A percentile compares a stretch with the other conserved stretches of the same genome.
These are phyloP conservation scores for Tagetes erecta DNA, from an alignment of 129 eudicot genomes.

Conservation along the genomic window DNA sequence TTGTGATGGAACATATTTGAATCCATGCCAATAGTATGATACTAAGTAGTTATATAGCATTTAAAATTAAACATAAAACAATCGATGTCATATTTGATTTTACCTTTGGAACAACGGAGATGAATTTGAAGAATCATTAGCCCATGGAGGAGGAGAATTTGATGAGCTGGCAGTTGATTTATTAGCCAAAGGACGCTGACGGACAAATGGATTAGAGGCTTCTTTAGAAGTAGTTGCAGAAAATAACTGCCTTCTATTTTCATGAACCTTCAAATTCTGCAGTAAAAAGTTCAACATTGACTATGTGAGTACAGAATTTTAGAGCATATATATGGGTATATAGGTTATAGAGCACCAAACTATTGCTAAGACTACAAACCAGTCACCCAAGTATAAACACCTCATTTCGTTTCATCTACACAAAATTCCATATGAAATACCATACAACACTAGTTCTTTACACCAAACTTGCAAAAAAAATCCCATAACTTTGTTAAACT, in stretches of 20 bases:
- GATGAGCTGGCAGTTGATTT: constrained; percentile 53
- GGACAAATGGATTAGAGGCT: too few species aligned
- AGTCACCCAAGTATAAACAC: neutral
- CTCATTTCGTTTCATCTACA: neutral
- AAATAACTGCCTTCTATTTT: too few species aligned
- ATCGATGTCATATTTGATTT: constrained; percentile 3
- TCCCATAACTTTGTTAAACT: neutral
- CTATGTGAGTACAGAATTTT: too few species aligned
- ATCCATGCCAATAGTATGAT: neutral
- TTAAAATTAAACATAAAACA: neutral
- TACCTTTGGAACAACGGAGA: constrained; percentile 76
- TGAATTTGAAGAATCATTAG: constrained; percentile 57
- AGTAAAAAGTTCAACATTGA: too few species aligned
- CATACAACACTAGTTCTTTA: neutral
- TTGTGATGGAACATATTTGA: neutral
- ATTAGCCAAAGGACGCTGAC: constrained; percentile 79
- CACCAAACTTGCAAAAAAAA: neutral
- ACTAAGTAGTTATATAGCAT: neutral
- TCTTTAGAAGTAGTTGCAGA: too few species aligned
- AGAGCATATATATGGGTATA: too few species aligned
- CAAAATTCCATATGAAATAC: neutral
- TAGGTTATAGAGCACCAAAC: neutral
- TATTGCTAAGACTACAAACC: neutral
- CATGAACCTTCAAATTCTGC: too few species aligned
- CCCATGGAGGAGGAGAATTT: constrained; percentile 87